These are phyloP conservation scores for Radiomyces spectabilis DNA, from an alignment of 192 early-diverging fungal genomes.

Conservation along the genomic window DNA sequence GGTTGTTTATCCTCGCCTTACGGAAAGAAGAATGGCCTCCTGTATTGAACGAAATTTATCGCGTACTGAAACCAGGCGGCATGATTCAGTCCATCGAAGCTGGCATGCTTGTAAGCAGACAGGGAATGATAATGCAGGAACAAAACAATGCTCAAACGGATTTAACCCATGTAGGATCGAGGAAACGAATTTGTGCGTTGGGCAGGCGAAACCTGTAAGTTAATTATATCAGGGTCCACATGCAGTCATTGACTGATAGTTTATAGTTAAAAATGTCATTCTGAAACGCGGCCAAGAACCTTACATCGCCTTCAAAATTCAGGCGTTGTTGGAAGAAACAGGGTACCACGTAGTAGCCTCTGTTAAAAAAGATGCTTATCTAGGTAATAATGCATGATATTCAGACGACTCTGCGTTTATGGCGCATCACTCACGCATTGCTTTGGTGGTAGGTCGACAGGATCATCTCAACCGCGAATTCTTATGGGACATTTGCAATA, in stretches of 20 bases:
- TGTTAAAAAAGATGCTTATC: conserved; percentile 4
- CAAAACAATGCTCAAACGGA: background rate
- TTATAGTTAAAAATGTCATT: conserved; percentile 7
- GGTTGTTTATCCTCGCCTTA: conserved; percentile 13
- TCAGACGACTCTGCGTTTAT: background rate
- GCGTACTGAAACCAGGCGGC: conserved; percentile 27
- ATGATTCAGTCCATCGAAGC: conserved; percentile 13
- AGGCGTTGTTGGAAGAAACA: background rate
- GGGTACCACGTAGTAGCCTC: background rate
- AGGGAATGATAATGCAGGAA: background rate
- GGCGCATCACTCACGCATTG: background rate
- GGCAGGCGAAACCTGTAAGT: background rate
- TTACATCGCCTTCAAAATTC: conserved; percentile 7
- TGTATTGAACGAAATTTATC: conserved; percentile 9
- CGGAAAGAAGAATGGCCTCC: conserved; percentile 14
- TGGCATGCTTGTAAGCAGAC: background rate
- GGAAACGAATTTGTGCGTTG: background rate
- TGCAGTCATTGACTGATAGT: background rate
- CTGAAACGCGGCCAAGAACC: conserved; percentile 7
- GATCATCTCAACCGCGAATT: conserved; percentile 7
- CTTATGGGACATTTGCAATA: conserved; percentile 7
- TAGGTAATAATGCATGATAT: conserved; percentile 3
- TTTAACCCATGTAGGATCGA: conserved; percentile 1
- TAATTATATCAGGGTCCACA: background rate
- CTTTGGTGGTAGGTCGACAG: background rate